Conservation (phyloP, 352 stramenopile genomes). For the Bremia lactucae region DNA sequence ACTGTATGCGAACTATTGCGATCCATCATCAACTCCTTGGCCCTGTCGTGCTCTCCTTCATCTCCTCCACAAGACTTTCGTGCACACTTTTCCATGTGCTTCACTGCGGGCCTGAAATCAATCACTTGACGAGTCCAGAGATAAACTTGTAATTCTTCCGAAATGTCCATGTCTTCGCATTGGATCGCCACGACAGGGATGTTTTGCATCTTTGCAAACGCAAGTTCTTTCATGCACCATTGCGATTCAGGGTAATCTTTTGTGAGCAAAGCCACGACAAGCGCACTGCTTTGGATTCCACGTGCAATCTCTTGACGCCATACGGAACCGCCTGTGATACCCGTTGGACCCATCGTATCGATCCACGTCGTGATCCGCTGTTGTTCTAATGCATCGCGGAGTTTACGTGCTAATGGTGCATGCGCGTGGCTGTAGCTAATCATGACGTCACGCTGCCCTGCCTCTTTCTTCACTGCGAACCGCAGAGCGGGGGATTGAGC, state of each 20-base stretch:
- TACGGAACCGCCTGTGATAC: conserved; percentile 65
- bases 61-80: conserved; percentile 1
- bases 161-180: conserved; percentile 74
- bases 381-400: conserved; percentile 56
- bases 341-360: conserved; percentile 72
- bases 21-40: conserved; percentile 2
- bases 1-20: conserved; percentile 21
- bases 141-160: conserved; percentile 76
- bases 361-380: conserved; percentile 80
- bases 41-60: neutral
- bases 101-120: conserved; percentile 51
- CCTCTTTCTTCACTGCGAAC: conserved; percentile 79
- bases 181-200: conserved; percentile 77
- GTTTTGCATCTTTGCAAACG: conserved; percentile 80
- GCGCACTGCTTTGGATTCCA: conserved; percentile 59
- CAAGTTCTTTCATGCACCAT: conserved; percentile 83
- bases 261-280: conserved; percentile 65
- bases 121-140: conserved; percentile 81
- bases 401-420: conserved; percentile 41
- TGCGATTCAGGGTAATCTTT: conserved; percentile 68
- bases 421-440: conserved; percentile 84
- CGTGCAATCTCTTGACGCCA: conserved; percentile 77
- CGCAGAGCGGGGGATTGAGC: conserved; percentile 51
- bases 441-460: conserved; percentile 75
- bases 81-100: conserved; percentile 10